Evolutionary conservation across 257 asterid genomes (phyloP).

Genomic region (Gentiana macrophylla): DNA sequence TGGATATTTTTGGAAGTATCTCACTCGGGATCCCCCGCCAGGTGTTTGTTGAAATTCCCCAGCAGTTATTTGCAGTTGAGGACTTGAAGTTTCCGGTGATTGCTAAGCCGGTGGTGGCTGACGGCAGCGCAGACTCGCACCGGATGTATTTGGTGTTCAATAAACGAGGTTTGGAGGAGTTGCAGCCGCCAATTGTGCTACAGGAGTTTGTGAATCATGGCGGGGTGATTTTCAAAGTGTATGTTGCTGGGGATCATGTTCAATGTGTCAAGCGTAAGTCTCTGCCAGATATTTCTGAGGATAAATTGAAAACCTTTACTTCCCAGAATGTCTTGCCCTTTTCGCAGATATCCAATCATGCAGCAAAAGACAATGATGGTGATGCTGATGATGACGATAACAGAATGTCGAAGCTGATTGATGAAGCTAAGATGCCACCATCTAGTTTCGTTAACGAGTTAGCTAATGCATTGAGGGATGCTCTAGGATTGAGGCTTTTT

Average conservation of each 20-base stretch:
- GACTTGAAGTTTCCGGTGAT: conserved; percentile 45
- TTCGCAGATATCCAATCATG: conserved; percentile 63
- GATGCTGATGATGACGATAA: conserved; percentile 20
- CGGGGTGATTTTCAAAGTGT: conserved; percentile 74
- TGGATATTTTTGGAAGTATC: conserved; percentile 10
- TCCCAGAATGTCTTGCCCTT: conserved; percentile 33
- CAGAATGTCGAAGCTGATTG: conserved; percentile 24
- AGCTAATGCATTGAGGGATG: conserved; percentile 46
- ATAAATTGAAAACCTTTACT: conserved; percentile 9
- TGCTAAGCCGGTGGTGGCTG: conserved; percentile 55
- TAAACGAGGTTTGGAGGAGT: conserved; percentile 35
- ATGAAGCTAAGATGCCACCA: conserved; percentile 51
- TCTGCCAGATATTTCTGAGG: conserved; percentile 46
- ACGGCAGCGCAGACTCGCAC: conserved; percentile 59
- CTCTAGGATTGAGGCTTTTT: conserved; percentile 54
- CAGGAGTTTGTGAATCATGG: conserved; percentile 91
- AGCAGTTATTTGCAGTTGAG: conserved; percentile 9
- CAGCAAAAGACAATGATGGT: conserved; percentile 15
- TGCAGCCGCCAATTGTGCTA: conserved; percentile 49
- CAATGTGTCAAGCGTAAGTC: conserved; percentile 65
- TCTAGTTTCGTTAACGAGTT: conserved; percentile 38
- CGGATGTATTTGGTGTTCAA: conserved; percentile 53
- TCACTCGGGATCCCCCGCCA: conserved; percentile 49
- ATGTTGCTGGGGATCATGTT: conserved; percentile 58
- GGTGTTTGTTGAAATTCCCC: conserved; percentile 36